phyloP scores from a whole-genome alignment of 2,329 filamentous ascomycete genomes.

The Byssochlamys sp. region DNA sequence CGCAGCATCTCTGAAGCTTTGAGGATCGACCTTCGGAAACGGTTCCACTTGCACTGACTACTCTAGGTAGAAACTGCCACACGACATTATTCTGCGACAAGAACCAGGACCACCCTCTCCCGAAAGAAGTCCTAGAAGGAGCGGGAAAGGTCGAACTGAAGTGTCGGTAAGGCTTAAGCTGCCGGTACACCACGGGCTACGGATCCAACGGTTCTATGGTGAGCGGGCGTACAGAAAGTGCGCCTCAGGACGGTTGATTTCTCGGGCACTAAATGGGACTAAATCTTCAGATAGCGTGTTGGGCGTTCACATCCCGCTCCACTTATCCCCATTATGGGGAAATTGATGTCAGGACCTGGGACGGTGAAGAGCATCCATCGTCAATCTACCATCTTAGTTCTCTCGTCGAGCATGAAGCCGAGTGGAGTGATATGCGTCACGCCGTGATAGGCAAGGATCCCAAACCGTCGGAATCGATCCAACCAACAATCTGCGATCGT shows the following conservation, averaged over 20 bases:
- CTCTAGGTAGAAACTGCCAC: neutral
- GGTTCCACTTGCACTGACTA: neutral
- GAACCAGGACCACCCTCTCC: neutral
- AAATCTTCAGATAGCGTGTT: neutral
- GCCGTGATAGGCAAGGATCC: neutral
- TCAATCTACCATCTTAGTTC: neutral
- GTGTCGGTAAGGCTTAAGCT: neutral
- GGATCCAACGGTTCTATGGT: neutral
- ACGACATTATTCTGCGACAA: neutral
- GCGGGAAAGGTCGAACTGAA: neutral
- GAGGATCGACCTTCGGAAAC: neutral
- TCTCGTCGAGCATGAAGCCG: neutral
- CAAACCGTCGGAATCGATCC: neutral
- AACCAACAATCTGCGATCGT: neutral
- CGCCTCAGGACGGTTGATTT: neutral
- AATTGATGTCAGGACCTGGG: neutral
- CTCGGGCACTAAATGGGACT: neutral
- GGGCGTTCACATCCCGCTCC: neutral
- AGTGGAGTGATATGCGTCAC: neutral
- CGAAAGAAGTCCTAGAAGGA: neutral
- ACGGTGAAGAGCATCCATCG: neutral
- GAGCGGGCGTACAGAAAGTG: neutral
- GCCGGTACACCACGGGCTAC: neutral
- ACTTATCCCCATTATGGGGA: neutral
- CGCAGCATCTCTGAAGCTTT: neutral